Evolutionary conservation across 108 stramenopile genomes (phyloP), one percentile per base, ranked within the genome.

Genomic region (Craspedostauros australis): DNA sequence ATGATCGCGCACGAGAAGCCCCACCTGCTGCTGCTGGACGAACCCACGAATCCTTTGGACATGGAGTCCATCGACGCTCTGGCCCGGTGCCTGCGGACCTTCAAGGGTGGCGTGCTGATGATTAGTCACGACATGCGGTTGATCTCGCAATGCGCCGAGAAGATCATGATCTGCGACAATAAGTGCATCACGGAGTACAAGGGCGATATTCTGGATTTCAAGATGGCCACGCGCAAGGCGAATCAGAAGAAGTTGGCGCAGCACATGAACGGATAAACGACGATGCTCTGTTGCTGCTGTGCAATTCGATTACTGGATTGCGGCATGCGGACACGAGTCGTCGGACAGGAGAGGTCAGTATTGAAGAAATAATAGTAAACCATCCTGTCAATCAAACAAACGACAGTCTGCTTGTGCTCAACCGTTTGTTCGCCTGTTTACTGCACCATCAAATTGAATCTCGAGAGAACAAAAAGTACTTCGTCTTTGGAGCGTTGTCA

Each of bases 121-220:
- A 97, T 99, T 51, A 82, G 78, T 32, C 99, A 99, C 82, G 99
- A 99, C 74, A 98, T 98, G 93, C 73, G 97, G 37, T 82, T 99
- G 64, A 99, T 99, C 43, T 91, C 92, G 7, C 95, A 98, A 55
- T 95, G 96, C 23, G 97, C 95, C 16, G 77, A 98, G 49, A 91
- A 97, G 69, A 96, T 99, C 53, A 98, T 95, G 66, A 68, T 98
- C 32, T 96, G 95, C 66, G 95, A 98, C 63, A 59, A 96, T 53
- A 88, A 94, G 41, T 75, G 83, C 50, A 80, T 99, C 18, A 71
- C 66, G 4, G 73, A 64, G 45, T 98, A 92, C 74, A 50, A 71
- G 29, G 96, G 95, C 11, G 94, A 95, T 62, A 98, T 98, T 45
- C 77, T 82, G 80, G 84, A 95, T 63, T 98, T 96, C 74, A 98